phyloP scores from a whole-genome alignment of 106 monocot genomes.

The Posidonia australis region DNA sequence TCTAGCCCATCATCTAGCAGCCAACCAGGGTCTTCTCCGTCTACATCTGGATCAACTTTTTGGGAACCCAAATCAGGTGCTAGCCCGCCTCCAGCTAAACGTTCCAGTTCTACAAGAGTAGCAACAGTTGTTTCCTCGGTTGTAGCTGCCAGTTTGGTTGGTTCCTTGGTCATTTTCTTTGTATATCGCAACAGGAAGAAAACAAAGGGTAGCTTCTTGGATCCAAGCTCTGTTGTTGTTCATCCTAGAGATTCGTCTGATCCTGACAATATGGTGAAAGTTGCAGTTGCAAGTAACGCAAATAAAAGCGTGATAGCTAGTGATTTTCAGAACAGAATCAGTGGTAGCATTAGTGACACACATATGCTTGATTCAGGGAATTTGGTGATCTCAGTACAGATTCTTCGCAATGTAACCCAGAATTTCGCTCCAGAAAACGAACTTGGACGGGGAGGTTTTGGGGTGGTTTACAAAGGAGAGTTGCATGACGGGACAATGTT shows the following conservation, averaged over 20 bases:
- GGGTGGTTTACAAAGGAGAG: conserved; percentile 18
- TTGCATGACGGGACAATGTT: conserved; percentile 19
- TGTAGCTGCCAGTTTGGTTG: conserved; percentile 7
- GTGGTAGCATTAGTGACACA: conserved; percentile 14
- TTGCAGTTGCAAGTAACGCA: conserved; percentile 28
- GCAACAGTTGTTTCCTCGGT: conserved; percentile 13
- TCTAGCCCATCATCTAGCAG: not conserved
- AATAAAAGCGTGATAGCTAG: conserved; percentile 18
- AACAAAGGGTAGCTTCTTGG: conserved; percentile 1
- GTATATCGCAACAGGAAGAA: conserved; percentile 9
- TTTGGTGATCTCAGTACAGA: conserved; percentile 18
- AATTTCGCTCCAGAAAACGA: conserved; percentile 20
- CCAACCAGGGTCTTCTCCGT: conserved; percentile 9
- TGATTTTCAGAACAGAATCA: conserved; percentile 6
- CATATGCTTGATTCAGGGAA: conserved; percentile 35
- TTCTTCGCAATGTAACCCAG: conserved; percentile 11
- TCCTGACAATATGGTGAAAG: conserved; percentile 35
- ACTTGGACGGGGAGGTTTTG: conserved; percentile 25
- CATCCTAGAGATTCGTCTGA: conserved; percentile 51
- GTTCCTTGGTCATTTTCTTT: conserved; percentile 7
- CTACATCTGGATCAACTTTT: not conserved
- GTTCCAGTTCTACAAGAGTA: conserved; percentile 15
- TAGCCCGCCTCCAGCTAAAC: not conserved
- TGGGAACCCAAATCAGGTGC: not conserved
- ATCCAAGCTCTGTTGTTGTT: conserved; percentile 33